A percentile compares a stretch with the other conserved stretches of the same genome.
Conservation (phyloP, 352 stramenopile genomes). For the Pythium guiyangense region DNA sequence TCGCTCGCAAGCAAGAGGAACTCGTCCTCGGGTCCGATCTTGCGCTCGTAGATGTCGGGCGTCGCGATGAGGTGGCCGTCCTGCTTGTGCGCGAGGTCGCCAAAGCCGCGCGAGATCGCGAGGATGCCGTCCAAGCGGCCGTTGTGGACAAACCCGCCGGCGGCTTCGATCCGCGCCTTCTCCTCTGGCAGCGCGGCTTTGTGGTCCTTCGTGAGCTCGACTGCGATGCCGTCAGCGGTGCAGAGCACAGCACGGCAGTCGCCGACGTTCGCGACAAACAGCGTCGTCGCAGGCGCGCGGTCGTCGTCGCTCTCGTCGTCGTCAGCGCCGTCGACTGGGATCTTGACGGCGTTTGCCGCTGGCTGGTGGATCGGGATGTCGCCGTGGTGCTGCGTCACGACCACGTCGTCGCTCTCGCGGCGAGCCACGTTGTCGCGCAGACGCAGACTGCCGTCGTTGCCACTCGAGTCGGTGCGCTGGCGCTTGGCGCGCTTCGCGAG, state of each 20-base stretch:
- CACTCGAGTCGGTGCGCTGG: neutral
- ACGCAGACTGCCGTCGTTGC: neutral
- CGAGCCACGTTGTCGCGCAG: no score
- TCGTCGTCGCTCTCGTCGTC: constrained; percentile 18
- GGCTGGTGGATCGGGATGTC: constrained; percentile 18
- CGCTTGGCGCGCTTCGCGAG: constrained; percentile 36
- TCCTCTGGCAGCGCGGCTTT: constrained; percentile 79
- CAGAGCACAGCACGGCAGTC: constrained; percentile 89
- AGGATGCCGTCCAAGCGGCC: constrained; percentile 85
- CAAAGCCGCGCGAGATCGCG: constrained; percentile 85
- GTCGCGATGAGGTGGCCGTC: constrained; percentile 82
- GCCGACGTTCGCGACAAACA: constrained; percentile 87
- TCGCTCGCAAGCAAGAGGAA: constrained; percentile 91
- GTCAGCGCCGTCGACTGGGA: constrained; percentile 4
- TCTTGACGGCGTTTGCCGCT: constrained; percentile 6
- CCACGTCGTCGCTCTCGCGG: neutral
- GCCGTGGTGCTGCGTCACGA: constrained; percentile 3
- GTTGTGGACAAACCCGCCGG: constrained; percentile 87
- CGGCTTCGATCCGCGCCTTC: constrained; percentile 72
- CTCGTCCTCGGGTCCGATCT: constrained; percentile 64
- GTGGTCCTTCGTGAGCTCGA: constrained; percentile 86
- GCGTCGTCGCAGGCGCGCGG: constrained; percentile 22
- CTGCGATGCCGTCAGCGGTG: constrained; percentile 55
- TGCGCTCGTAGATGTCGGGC: constrained; percentile 75
- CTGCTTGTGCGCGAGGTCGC: constrained; percentile 86